Evolutionary conservation across 1,284 basidiomycete species (phyloP), one percentile per base, ranked within the genome.

Genomic region (Cryptococcus hybrid): DNA sequence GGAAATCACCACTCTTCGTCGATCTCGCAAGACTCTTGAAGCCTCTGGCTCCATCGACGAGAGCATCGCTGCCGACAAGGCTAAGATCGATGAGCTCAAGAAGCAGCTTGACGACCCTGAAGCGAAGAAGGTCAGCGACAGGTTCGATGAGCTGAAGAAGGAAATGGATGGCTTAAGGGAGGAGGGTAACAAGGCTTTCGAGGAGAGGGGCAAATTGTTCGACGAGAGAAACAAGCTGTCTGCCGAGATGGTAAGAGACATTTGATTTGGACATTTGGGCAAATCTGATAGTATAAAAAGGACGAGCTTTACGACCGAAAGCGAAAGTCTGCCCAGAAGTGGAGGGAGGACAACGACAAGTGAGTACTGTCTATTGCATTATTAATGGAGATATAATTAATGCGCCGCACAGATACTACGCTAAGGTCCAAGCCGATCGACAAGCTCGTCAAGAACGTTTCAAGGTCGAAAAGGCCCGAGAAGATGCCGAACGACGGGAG

Each of bases 81-180:
- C 80, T 9, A 78, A 83, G 62, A 83, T 89, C 35, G 93, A 95
- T n/a, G 88, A 88, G 59, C 83, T 98, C 62, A 86, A 86, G 61
- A 85, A 87, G 67, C 84, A 90, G 73, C 85, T 96, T 44, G 92
- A 98, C 72, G 92, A 97, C 71, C 96, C 96, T 43, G 90, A 92
- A 69, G 83, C 85, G 52, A 92, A 90, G 78, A 89, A 89, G 18
- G 78, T 88, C 49, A 88, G 86, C 50, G 88, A 95, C 42, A 85
- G 87, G 55, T 96, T 87, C 74, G 89, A 93, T 65, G 80, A 83
- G 47, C 87, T 98, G 78, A 89, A 88, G 78, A 82, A 84, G 37
- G 92, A 99, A 80, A 83, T 99, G 55, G 92, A 94, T 68, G 84
- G 84, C 58, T 78, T 99, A 61, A 89, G 90, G 80, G 89, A 88